phyloP scores from a whole-genome alignment of 2,329 filamentous ascomycete genomes.

The Calonectria pteridis region DNA sequence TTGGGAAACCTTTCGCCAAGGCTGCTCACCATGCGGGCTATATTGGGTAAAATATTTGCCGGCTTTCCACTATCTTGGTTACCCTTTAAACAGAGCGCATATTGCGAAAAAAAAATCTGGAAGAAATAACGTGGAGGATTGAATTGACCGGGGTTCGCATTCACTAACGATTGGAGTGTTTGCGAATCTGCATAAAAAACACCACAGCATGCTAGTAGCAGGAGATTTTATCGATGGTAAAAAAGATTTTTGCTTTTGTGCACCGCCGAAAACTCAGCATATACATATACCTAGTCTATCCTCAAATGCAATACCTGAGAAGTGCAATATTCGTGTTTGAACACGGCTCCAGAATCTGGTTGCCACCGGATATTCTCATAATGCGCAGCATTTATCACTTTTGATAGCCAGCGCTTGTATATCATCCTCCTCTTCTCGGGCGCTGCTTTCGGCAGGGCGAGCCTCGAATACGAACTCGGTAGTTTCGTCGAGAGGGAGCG shows the following conservation, averaged over 20 bases:
- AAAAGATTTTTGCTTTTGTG: neutral
- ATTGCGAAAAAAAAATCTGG: too few species aligned
- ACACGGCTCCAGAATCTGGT: neutral
- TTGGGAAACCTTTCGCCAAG: neutral
- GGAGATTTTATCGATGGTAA: neutral
- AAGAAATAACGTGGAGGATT: neutral
- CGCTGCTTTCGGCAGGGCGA: constrained; percentile 3
- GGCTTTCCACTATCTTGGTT: too few species aligned
- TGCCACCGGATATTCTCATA: neutral
- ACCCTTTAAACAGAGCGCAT: too few species aligned
- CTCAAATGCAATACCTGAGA: neutral
- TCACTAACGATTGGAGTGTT: neutral
- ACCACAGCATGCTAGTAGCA: neutral
- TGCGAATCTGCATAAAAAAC: neutral
- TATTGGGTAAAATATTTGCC: neutral
- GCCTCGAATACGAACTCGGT: neutral
- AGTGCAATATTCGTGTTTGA: neutral
- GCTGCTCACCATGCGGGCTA: neutral
- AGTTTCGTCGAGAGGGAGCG: constrained; percentile 13
- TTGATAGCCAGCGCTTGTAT: neutral
- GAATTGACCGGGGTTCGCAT: neutral
- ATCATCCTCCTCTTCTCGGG: constrained; percentile 9
- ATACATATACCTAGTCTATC: neutral
- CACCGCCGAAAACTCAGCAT: neutral
- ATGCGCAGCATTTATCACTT: neutral